Percentiles rank a stretch among this genome's conserved stretches.
Conservation (phyloP, 2,329 filamentous ascomycete species). For the Leptographium lundbergii region DNA sequence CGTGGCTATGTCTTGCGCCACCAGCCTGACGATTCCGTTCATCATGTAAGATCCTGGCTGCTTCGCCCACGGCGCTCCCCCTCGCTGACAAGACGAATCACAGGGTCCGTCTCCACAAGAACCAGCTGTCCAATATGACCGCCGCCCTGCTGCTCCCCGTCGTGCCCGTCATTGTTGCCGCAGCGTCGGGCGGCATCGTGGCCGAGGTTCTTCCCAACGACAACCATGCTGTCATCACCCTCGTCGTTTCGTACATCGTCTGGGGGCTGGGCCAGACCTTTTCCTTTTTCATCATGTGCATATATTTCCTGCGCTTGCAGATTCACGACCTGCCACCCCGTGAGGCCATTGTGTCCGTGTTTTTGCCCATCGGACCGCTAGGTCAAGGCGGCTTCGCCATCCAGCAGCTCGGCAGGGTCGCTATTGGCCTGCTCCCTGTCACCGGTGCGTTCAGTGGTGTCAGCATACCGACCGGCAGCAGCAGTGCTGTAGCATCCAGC, state of each 20-base stretch:
- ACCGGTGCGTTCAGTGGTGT: constrained; percentile 24
- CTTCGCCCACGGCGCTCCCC: neutral
- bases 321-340: constrained; percentile 52
- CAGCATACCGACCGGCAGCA: neutral
- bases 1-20: constrained; percentile 28
- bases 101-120: constrained; percentile 13
- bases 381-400: constrained; percentile 47
- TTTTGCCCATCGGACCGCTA: constrained; percentile 49
- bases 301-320: constrained; percentile 58
- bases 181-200: constrained; percentile 51
- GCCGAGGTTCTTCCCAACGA: constrained; percentile 44
- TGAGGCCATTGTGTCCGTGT: constrained; percentile 51
- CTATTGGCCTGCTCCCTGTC: constrained; percentile 19
- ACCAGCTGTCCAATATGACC: constrained; percentile 34
- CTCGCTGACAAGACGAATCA: neutral
- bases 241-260: constrained; percentile 54
- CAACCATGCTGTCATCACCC: constrained; percentile 43
- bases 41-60: constrained; percentile 28
- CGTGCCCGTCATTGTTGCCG: constrained; percentile 47
- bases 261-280: constrained; percentile 52
- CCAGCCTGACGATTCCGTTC: constrained; percentile 35
- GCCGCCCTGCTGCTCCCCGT: constrained; percentile 50
- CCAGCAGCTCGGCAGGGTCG: constrained; percentile 28
- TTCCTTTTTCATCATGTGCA: constrained; percentile 47
- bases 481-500: constrained; percentile 26